Base-by-base conservation (phyloP, 75 land plant genomes). In the Selaginella tamariscina region DNA sequence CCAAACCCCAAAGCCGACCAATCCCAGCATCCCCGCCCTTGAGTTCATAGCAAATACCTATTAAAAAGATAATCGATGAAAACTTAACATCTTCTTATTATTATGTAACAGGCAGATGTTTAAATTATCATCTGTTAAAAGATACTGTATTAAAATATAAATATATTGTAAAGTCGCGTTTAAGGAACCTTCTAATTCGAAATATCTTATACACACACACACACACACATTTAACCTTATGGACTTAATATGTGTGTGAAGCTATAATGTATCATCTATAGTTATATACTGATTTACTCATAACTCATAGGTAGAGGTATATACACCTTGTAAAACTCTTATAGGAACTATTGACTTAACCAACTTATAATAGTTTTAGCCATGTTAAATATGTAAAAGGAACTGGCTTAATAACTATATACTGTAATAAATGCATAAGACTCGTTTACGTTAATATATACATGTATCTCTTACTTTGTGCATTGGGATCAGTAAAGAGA, bases 1-100 rank as follows among this genome's bases (percentile, higher is more conserved):
- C 72, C 27, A 88, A 68, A 60, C 88, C 85, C 97, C 89, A 92
- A 63, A 92, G 68, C 9, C 89, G 85, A 33, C 85, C 79, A 15
- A 88, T 67, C 27, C 88, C 88, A 56, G 72, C 73, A 72, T 92
- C 97, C 24, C 55, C 66, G 63, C 75, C 79, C 65, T 77, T 80
- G 59, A 80, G 68, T 64, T 80, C 82, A 70, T 68, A 77, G 27
- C 65, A 55, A 33, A 55, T 29, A 71, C 66, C 79, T 75, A 31
- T 22, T 39, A 11, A 31, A 70, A 29, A 27, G 13, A 75, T 31
- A 67, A 21, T 32, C 73, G 32, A 65, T 49, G 54, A 11, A 11
- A 11, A 49, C 18, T 20, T 49, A 49, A 20, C 54, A 11, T 49
- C 11, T 49, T 49, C n/a, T n/a, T n/a, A n/a, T n/a, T n/a, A 49